Evolutionary conservation across 2,329 filamentous ascomycete species (phyloP), one percentile per base, ranked within the genome.

Genomic region (Tolypocladium tropicale): DNA sequence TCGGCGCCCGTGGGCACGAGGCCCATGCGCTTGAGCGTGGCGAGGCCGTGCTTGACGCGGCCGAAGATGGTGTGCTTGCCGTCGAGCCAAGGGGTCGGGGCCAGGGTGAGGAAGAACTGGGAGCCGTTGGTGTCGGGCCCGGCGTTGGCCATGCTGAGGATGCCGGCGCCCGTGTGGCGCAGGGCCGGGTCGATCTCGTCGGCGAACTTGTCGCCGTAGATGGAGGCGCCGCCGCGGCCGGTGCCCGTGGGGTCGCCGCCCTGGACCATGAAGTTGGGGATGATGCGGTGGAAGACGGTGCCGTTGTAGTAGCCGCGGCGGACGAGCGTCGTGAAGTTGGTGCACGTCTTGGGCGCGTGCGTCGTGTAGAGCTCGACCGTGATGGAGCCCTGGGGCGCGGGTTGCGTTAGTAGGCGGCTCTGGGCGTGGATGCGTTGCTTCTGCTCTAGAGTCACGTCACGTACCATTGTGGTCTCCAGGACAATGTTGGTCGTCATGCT

Each of bases 31-130:
- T 90, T 86, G 32, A 97, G 85, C n/a, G 93, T 79, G 56, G 81
- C 78, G 80, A 97, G 83, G 0, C 94, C 94, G 55, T 74, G 82
- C 75, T 88, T 92, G 41, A 99, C 91, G 55, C 93, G 78, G 1
- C 94, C 94, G 68, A 99, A 99, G 62, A 99, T 95, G 12, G 92
- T 95, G 71, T 99, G 93, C 72, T 96, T 96, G 25, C 92, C 91
- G 72, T 99, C 94, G 58, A 99, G 74, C 93, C 93, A 97, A 0
- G 94, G 94, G 18, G 94, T 93, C 5, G 93, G 93, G 9, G 91
- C 93, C 36, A 97, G 78, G 0, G 94, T 97, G 62, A 99, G 85
- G 70, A 97, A 97, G 74, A 97, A 99, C 74, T 97, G 94, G 57
- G 84, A 90, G 25, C 93, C 93, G 71, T 97, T 97, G 37, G 93